Percentiles rank a stretch among this genome's conserved stretches.
Conservation (phyloP, 768 basidiomycete genomes). For the Naematelia aurantialba region DNA sequence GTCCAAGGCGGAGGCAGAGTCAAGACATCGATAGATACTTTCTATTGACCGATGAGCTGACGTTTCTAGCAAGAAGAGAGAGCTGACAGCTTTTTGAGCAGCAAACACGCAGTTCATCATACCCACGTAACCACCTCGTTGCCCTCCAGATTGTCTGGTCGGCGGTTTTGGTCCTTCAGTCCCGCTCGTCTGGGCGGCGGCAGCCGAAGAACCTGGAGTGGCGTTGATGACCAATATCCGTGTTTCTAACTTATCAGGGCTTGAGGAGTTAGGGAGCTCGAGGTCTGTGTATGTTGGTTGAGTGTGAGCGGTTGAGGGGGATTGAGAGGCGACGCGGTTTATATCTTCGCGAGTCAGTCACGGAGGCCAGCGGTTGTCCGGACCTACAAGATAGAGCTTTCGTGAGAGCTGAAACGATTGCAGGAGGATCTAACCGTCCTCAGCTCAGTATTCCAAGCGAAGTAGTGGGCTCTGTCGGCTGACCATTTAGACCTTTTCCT, state of each 20-base stretch:
- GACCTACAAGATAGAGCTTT: slow-evolving; percentile 84
- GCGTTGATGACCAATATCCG: slow-evolving; percentile 79
- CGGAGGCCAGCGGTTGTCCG: slow-evolving; percentile 23
- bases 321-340: slow-evolving; percentile 53
- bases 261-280: background rate
- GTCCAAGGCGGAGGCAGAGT: slow-evolving; percentile 70
- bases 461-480: slow-evolving; percentile 4
- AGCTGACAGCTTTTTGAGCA: slow-evolving; percentile 85
- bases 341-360: slow-evolving; percentile 57
- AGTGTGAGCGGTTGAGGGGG: slow-evolving; percentile 7
- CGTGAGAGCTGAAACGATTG: slow-evolving; percentile 80
- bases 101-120: slow-evolving; percentile 99
- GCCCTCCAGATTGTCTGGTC: background rate
- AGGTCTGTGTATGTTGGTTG: slow-evolving; percentile 3
- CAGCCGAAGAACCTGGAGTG: slow-evolving; percentile 60
- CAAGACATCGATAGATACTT: slow-evolving; percentile 94
- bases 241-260: slow-evolving; percentile 53
- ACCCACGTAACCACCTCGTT: slow-evolving; percentile 73
- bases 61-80: background rate
- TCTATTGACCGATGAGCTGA: slow-evolving; percentile 55
- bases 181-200: background rate
- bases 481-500: slow-evolving; percentile 52
- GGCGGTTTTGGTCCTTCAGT: background rate
- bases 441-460: background rate
- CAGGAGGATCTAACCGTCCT: slow-evolving; percentile 49